These are phyloP conservation scores for Colletotrichum truncatum DNA, from an alignment of 2,329 filamentous ascomycete species.

Conservation along the genomic window DNA sequence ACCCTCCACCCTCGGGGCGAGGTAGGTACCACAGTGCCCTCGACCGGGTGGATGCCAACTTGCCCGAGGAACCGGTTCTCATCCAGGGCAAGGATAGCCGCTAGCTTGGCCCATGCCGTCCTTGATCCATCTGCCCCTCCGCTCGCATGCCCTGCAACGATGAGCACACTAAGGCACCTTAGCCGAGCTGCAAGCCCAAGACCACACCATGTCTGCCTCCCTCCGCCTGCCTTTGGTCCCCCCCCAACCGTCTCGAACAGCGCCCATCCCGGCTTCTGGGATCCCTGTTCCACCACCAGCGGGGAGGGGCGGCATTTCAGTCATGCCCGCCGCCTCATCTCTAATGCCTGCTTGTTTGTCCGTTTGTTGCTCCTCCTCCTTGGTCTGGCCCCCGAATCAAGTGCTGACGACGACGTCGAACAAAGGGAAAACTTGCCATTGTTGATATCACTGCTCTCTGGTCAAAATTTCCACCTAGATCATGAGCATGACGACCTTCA, in stretches of 20 bases:
- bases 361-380: slow-evolving; percentile 9
- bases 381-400: neutral
- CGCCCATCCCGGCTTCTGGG: slow-evolving; percentile 15
- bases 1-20: no score
- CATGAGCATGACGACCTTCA: slow-evolving; percentile 27
- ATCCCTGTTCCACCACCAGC: slow-evolving; percentile 24
- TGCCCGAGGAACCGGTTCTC: slow-evolving; percentile 29
- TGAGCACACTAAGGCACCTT: slow-evolving; percentile 1
- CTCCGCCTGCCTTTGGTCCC: neutral
- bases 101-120: slow-evolving; percentile 16
- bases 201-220: slow-evolving; percentile 2
- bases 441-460: neutral
- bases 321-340: slow-evolving; percentile 27
- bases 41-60: slow-evolving; percentile 16
- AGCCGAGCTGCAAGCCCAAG: slow-evolving; percentile 10
- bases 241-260: slow-evolving; percentile 17
- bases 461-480: neutral
- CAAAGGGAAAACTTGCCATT: neutral
- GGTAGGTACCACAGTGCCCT: no score
- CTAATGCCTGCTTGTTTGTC: slow-evolving; percentile 1
- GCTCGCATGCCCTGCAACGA: slow-evolving; percentile 1
- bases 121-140: slow-evolving; percentile 1
- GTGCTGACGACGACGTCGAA: slow-evolving; percentile 10
- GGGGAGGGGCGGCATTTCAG: slow-evolving; percentile 30
- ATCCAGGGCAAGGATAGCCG: slow-evolving; percentile 17